Evolutionary conservation across 2,329 filamentous ascomycete genomes (phyloP).

Genomic region (Lasiodiplodia sp.): DNA sequence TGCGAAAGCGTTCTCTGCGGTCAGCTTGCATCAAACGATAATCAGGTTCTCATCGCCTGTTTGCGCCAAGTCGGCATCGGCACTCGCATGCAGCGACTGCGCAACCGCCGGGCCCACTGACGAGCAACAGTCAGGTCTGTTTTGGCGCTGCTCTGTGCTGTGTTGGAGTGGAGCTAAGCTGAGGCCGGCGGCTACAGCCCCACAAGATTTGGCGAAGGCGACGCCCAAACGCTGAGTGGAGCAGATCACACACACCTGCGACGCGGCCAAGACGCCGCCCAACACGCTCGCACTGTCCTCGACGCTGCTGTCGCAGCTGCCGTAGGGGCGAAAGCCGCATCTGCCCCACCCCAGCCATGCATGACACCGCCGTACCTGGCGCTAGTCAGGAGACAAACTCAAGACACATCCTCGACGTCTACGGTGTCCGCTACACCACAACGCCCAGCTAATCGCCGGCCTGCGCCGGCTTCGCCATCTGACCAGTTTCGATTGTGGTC

Average conservation of each 20-base stretch:
- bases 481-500: constrained; percentile 13
- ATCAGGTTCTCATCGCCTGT: constrained; percentile 23
- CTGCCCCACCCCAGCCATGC: constrained; percentile 5
- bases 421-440: not conserved
- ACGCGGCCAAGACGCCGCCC: constrained; percentile 7
- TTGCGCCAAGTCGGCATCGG: constrained; percentile 36
- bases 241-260: constrained; percentile 1
- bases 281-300: not conserved
- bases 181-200: not conserved
- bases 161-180: not conserved
- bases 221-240: constrained; percentile 17
- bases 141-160: not conserved
- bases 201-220: not conserved
- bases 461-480: constrained; percentile 9
- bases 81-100: not conserved
- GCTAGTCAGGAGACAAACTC: constrained; percentile 19
- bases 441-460: constrained; percentile 8
- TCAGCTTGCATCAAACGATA: not conserved
- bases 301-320: constrained; percentile 14
- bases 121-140: not conserved
- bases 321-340: constrained; percentile 5
- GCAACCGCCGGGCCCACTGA: no score
- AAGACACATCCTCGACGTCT: constrained; percentile 24
- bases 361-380: constrained; percentile 6
- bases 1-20: not conserved